Evolutionary conservation across 2,329 filamentous ascomycete species (phyloP).

Genomic region (Diplodia seriata): DNA sequence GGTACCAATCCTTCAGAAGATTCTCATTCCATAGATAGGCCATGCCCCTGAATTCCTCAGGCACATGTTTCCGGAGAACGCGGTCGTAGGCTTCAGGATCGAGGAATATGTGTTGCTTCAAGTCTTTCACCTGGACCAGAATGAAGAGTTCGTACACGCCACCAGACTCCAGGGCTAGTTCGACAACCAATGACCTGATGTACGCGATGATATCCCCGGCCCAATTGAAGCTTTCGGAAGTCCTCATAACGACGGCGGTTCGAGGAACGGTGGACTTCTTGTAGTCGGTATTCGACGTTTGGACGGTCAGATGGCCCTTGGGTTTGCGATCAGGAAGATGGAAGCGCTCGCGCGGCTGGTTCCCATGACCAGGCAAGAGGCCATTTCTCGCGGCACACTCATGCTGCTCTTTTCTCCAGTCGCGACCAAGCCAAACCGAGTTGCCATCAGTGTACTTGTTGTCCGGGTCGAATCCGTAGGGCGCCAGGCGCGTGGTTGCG

Average conservation of each 20-base stretch:
- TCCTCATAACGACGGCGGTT: conserved; percentile 55
- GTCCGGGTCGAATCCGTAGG: conserved; percentile 23
- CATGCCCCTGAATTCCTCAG: conserved; percentile 73
- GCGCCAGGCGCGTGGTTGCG: conserved; percentile 14
- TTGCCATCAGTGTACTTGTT: neutral
- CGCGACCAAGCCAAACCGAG: conserved; percentile 36
- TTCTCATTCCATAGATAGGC: conserved; percentile 77
- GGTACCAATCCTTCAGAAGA: conserved; percentile 58
- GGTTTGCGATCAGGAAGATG: conserved; percentile 17
- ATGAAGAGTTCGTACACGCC: conserved; percentile 58
- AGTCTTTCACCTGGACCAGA: conserved; percentile 60
- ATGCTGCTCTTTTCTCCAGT: conserved; percentile 76
- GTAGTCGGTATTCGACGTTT: neutral
- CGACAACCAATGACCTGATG: conserved; percentile 56
- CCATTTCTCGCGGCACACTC: conserved; percentile 71
- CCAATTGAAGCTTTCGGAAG: conserved; percentile 56
- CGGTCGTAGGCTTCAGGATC: conserved; percentile 64
- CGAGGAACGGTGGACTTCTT: conserved; percentile 15
- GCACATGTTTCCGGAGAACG: conserved; percentile 68
- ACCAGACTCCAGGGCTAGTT: conserved; percentile 54
- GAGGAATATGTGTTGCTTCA: conserved; percentile 64
- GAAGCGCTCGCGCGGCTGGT: conserved; percentile 8
- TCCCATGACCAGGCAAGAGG: conserved; percentile 3
- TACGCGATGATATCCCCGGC: conserved; percentile 54
- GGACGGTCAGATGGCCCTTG: neutral